These are phyloP conservation scores for Lyophyllum shimeji DNA, from an alignment of 768 basidiomycete genomes.

Conservation along the genomic window DNA sequence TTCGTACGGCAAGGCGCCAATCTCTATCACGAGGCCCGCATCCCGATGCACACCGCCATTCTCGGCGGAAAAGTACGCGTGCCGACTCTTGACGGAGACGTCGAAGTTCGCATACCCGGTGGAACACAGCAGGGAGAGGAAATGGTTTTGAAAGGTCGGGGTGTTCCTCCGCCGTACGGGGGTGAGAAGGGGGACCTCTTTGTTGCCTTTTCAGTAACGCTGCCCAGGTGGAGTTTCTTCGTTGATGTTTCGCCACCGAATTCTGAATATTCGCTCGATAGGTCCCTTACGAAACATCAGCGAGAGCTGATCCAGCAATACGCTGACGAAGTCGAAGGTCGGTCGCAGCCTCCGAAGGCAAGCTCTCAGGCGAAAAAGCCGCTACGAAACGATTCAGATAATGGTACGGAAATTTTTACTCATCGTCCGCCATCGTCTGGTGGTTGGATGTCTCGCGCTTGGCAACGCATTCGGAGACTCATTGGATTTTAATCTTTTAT, in stretches of 20 bases:
- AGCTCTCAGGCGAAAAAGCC: constrained; percentile 16
- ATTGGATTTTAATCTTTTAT: constrained; percentile 66
- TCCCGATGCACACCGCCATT: constrained; percentile 89
- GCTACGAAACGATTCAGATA: constrained; percentile 35
- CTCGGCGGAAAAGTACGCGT: constrained; percentile 93
- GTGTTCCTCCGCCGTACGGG: constrained; percentile 63
- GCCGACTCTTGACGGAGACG: constrained; percentile 93
- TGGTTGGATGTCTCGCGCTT: constrained; percentile 70
- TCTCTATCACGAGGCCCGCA: constrained; percentile 84
- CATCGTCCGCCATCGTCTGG: constrained; percentile 53
- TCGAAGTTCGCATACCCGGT: constrained; percentile 87
- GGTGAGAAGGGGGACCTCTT: constrained; percentile 80
- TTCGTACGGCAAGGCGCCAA: constrained; percentile 92
- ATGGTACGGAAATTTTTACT: constrained; percentile 78
- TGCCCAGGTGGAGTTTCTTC: constrained; percentile 73
- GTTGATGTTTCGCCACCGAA: neutral
- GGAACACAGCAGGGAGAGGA: constrained; percentile 98
- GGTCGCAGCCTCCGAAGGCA: constrained; percentile 20
- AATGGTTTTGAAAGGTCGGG: constrained; percentile 89
- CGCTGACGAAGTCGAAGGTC: constrained; percentile 91
- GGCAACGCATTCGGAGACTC: constrained; percentile 67
- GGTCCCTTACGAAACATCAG: constrained; percentile 82
- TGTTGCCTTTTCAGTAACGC: constrained; percentile 81
- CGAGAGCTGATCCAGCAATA: constrained; percentile 85
- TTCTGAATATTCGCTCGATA: constrained; percentile 26